phyloP scores from a whole-genome alignment of 176 grass and related monocot genomes.

The Thalia dealbata region DNA sequence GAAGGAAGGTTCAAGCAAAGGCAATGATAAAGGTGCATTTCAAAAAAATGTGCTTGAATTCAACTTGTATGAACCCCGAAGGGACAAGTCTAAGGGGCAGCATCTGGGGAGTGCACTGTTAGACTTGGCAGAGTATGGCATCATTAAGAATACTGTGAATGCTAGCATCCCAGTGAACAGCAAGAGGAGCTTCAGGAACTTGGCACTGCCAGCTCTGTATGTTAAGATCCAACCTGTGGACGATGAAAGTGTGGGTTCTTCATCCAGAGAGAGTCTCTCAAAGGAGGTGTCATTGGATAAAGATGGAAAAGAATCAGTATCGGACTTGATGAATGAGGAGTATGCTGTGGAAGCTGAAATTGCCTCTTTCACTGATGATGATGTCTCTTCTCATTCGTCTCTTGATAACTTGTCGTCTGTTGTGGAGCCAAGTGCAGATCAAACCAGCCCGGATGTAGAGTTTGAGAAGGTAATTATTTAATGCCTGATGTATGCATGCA shows the following conservation, averaged over 20 bases:
- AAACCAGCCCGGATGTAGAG: conserved; percentile 20
- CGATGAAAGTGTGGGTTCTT: conserved; percentile 35
- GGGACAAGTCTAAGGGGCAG: conserved; percentile 83
- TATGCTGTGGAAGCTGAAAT: conserved; percentile 76
- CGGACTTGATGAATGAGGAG: conserved; percentile 47
- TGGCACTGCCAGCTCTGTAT: conserved; percentile 53
- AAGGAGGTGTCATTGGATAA: conserved; percentile 50
- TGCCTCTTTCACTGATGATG: conserved; percentile 82
- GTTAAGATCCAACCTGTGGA: conserved; percentile 60
- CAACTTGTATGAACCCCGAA: conserved; percentile 78
- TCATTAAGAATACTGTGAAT: conserved; percentile 51
- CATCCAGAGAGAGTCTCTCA: conserved; percentile 36
- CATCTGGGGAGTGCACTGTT: conserved; percentile 62
- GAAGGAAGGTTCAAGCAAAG: conserved; percentile 62
- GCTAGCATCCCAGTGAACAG: conserved; percentile 55
- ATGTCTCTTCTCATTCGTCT: conserved; percentile 21
- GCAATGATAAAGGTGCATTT: conserved; percentile 34
- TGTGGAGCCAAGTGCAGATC: conserved; percentile 23
- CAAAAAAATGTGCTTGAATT: conserved; percentile 92
- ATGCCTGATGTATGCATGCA: background rate
- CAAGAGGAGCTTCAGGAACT: conserved; percentile 72
- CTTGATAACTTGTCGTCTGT: conserved; percentile 30
- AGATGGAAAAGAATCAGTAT: conserved; percentile 54
- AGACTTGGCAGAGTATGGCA: conserved; percentile 75
- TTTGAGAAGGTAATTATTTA: conserved; percentile 40